Conservation (phyloP, 78 protist genomes). For the Dictyostelium brefeldianum region DNA sequence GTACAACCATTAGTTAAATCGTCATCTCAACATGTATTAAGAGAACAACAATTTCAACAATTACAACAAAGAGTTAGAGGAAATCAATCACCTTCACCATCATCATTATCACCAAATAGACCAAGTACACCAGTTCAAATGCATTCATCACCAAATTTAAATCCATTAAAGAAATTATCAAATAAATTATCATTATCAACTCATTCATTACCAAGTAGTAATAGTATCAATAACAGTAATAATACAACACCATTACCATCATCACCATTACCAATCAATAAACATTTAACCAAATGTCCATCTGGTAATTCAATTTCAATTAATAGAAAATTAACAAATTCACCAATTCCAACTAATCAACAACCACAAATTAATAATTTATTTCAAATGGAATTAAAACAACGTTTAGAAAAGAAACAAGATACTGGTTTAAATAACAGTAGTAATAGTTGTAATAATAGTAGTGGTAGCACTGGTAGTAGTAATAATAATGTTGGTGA, state of each 20-base stretch:
- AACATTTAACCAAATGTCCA: constrained; percentile 7
- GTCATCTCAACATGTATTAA: neutral
- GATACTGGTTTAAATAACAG: neutral
- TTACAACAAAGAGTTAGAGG: neutral
- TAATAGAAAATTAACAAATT: neutral
- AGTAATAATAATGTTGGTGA: neutral
- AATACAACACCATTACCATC: neutral
- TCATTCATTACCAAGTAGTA: constrained; percentile 7
- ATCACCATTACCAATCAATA: neutral
- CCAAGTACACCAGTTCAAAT: constrained; percentile 21
- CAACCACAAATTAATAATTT: neutral
- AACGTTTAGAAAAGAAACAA: constrained; percentile 30
- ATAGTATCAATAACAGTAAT: neutral
- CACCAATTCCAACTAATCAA: neutral
- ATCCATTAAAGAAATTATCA: neutral
- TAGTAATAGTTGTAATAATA: neutral
- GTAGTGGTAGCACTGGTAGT: neutral
- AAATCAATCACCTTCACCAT: neutral
- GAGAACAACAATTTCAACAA: constrained; percentile 1
- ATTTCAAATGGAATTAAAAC: constrained; percentile 59
- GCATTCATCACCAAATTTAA: constrained; percentile 20
- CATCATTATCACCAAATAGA: constrained; percentile 3
- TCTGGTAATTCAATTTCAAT: constrained; percentile 3
- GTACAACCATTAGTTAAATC: constrained; percentile 3
- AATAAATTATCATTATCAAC: constrained; percentile 10